Conservation (phyloP, 192 early-diverging fungal genomes). For the Coemansia guatemalensis region DNA sequence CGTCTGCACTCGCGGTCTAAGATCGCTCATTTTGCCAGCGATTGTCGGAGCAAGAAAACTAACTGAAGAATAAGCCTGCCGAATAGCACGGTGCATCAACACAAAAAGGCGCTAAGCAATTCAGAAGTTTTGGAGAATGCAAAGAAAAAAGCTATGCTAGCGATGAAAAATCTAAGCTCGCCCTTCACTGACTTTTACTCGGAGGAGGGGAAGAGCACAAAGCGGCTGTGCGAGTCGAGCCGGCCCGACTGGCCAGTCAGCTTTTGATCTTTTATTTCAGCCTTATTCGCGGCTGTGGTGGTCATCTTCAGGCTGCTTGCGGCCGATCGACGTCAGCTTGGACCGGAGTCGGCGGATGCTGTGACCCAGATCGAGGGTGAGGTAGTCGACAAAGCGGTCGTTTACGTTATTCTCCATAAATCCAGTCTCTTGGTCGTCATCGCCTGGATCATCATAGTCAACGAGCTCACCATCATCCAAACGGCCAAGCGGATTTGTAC, state of each 20-base stretch:
- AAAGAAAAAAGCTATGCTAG: slow-evolving; percentile 1
- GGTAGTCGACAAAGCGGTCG: slow-evolving; percentile 45
- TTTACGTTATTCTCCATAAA: slow-evolving; percentile 50
- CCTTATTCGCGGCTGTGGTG: background rate
- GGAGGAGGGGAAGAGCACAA: too few relatives aligned
- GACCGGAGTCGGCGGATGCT: slow-evolving; percentile 30
- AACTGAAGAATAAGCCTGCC: slow-evolving; percentile 34
- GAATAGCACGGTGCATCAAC: slow-evolving; percentile 28
- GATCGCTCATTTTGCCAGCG: slow-evolving; percentile 46
- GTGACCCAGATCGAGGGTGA: slow-evolving; percentile 28
- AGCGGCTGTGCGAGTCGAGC: too few relatives aligned
- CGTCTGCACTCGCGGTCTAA: slow-evolving; percentile 43
- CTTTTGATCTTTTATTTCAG: too few relatives aligned
- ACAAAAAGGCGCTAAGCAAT: background rate
- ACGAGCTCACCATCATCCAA: slow-evolving; percentile 47
- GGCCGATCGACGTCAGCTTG: slow-evolving; percentile 18
- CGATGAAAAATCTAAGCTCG: too few relatives aligned
- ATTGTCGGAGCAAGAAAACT: slow-evolving; percentile 45
- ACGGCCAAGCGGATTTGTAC: slow-evolving; percentile 41
- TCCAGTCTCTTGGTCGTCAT: slow-evolving; percentile 32
- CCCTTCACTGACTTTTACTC: too few relatives aligned
- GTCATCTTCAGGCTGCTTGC: slow-evolving; percentile 2
- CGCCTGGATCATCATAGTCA: slow-evolving; percentile 49
- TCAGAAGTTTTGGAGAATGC: background rate
- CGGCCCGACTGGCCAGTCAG: too few relatives aligned